A percentile compares a stretch with the other conserved stretches of the same genome.
phyloP scores from a whole-genome alignment of 768 basidiomycete genomes.

The Mycena pura region DNA sequence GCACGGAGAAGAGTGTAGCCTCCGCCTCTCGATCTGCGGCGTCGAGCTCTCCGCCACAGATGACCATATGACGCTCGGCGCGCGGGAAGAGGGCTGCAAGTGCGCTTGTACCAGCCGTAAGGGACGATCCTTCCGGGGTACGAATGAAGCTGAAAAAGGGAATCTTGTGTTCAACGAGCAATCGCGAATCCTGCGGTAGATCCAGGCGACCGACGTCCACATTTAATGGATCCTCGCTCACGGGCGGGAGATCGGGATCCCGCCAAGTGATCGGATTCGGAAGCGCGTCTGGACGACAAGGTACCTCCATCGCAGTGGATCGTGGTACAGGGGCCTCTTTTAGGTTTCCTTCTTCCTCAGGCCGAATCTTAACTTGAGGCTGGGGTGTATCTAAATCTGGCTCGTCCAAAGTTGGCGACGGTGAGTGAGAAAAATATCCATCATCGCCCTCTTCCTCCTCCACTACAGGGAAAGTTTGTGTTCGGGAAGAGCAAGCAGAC shows the following conservation, averaged over 20 bases:
- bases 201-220: not conserved
- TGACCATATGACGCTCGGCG: conserved; percentile 76
- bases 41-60: conserved; percentile 74
- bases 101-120: conserved; percentile 73
- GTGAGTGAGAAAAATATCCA: conserved; percentile 69
- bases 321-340: not conserved
- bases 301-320: conserved; percentile 14
- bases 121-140: conserved; percentile 76
- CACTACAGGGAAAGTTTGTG: conserved; percentile 9
- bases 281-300: conserved; percentile 19
- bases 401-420: conserved; percentile 30
- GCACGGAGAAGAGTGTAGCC: conserved; percentile 3
- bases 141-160: conserved; percentile 84
- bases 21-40: conserved; percentile 50
- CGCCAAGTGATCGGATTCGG: conserved; percentile 10
- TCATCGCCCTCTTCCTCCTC: conserved; percentile 50
- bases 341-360: not conserved
- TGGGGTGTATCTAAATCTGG: conserved; percentile 28
- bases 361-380: not conserved
- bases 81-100: conserved; percentile 75
- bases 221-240: conserved; percentile 5
- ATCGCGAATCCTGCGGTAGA: not conserved
- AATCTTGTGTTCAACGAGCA: conserved; percentile 37
- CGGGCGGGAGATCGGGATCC: not conserved
- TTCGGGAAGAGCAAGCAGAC: conserved; percentile 29